Evolutionary conservation across 1,284 basidiomycete genomes (phyloP).

Genomic region (Tilletia caries): DNA sequence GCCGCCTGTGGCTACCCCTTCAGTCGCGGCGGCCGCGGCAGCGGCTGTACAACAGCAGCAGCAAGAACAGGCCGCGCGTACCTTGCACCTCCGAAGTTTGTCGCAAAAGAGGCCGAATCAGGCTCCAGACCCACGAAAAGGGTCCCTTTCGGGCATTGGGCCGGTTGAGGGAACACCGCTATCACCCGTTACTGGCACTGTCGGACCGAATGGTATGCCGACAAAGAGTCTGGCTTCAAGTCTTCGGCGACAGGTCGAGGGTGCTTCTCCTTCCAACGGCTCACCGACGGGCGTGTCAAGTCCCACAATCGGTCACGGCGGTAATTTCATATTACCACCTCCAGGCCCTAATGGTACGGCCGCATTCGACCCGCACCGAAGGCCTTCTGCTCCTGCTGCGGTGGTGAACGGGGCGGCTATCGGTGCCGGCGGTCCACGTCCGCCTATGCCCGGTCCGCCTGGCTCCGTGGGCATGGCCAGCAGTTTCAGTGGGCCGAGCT

Average conservation of each 20-base stretch:
- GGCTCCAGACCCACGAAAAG: neutral
- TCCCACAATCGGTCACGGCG: neutral
- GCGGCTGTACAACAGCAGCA: neutral
- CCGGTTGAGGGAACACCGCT: too few species aligned
- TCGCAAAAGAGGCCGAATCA: neutral
- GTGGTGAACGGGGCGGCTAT: constrained; percentile 6
- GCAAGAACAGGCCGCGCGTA: constrained; percentile 1
- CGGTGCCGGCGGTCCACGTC: neutral
- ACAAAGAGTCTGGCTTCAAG: constrained; percentile 32
- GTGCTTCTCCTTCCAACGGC: neutral
- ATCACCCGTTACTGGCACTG: constrained; percentile 14
- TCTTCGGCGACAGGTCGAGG: constrained; percentile 43
- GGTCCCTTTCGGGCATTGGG: too few species aligned
- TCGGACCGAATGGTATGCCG: constrained; percentile 13
- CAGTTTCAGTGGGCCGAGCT: constrained; percentile 13
- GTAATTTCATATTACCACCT: neutral
- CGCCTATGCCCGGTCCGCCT: neutral
- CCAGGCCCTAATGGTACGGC: neutral
- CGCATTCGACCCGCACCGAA: neutral
- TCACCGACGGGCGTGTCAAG: neutral
- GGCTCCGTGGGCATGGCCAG: neutral
- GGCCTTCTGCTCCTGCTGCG: neutral
- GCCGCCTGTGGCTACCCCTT: neutral
- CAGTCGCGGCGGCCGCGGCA: neutral
- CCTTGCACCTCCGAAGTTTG: neutral